Percentiles rank a stretch among this genome's conserved stretches.
These are phyloP conservation scores for Diplodia sapinea DNA, from an alignment of 2,329 filamentous ascomycete genomes.

Conservation along the genomic window DNA sequence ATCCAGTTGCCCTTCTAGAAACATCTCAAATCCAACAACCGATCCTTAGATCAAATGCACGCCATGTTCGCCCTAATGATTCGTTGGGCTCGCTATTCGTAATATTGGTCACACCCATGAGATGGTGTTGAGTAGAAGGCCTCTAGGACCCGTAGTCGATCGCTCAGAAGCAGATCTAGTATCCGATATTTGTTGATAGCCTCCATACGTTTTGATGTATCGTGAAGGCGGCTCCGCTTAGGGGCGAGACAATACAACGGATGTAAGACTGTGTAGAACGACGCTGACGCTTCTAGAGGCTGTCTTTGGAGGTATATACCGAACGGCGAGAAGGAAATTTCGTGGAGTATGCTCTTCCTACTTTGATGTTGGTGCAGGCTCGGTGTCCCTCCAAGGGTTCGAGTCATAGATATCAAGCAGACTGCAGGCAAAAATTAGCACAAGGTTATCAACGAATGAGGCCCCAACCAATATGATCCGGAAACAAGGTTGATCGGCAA, in stretches of 20 bases:
- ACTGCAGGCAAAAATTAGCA: conserved; percentile 4
- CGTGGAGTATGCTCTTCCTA: background rate
- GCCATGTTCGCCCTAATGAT: background rate
- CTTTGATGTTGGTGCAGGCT: conserved; percentile 7
- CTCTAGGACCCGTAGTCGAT: background rate
- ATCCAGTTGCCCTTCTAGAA: background rate
- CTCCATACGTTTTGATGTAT: background rate
- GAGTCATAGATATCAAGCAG: conserved; percentile 30
- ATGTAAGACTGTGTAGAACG: background rate
- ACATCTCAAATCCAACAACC: background rate
- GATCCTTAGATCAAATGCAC: background rate
- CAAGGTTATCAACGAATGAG: background rate
- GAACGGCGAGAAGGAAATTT: background rate
- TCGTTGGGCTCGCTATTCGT: background rate
- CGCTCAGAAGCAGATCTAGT: background rate
- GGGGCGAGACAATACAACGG: background rate
- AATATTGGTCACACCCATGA: background rate
- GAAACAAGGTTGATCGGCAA: background rate
- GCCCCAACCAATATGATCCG: background rate
- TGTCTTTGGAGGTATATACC: background rate
- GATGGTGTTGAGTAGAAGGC: background rate
- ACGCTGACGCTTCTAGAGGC: background rate
- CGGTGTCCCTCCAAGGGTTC: conserved; percentile 27
- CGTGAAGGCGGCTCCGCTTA: background rate
- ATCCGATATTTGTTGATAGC: background rate